Base-by-base conservation (phyloP, 2,329 filamentous ascomycete species). In the Coniosporium tulheliwenetii region DNA sequence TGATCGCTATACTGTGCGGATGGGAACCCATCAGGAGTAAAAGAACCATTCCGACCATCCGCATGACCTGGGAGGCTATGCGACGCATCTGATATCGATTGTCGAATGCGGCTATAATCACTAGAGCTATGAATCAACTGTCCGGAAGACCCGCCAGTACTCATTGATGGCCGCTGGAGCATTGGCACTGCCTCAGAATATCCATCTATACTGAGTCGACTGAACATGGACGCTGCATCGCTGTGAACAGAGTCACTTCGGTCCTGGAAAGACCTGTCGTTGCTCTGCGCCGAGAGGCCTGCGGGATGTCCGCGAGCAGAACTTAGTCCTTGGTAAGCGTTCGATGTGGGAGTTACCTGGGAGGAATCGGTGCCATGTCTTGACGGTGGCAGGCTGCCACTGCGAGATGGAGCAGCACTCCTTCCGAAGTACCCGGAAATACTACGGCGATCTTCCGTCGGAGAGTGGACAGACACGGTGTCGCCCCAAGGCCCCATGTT, bases 371-470 rank as follows among this genome's bases (percentile, higher is more conserved):
- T 60, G 9, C 63, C 60, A 41, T 73, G 68, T 38, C 71, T 66
- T 31, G 75, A 75, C 2, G 73, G 66, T 36, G 75, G 71, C 37
- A 73, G 58, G 53, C 66, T 75, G 35, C 63, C 59, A 43, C 75
- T 74, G 44, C 71, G 65, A n/a, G 72, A 69, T 3, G 62, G 54
- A 13, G 63, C 58, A 38, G 60, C 60, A 38, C 66, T 67, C 1
- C 56, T 52, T 30, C 54, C 58, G 45, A 67, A 63, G 50, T 66
- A 73, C 8, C 65, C 59, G 4, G 60, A 58, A 34, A 56, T 55
- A 39, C 62, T 57, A 26, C 58, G 54, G 30, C 62, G 52, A 38
- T 64, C 63, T 31, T 66, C 62, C 36, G 50, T 61, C 3, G 64
- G 64, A 15, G 64, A 65, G 30, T 60, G 59, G 5, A 59, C 48